Conservation (phyloP, 768 basidiomycete genomes). For the Boletus coccyginus region DNA sequence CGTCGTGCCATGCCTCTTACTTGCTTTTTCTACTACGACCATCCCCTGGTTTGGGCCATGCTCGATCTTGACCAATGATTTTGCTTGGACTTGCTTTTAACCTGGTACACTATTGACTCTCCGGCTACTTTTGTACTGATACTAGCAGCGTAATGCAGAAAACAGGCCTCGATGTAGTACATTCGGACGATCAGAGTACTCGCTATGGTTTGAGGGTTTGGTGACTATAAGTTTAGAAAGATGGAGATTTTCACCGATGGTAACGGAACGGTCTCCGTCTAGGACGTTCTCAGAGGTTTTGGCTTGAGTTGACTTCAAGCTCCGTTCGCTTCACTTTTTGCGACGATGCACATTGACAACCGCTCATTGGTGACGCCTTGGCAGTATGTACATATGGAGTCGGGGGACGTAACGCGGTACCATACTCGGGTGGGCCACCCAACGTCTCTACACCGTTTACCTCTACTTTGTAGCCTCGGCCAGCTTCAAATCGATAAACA, state of each 20-base stretch:
- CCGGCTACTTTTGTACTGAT: constrained; percentile 6
- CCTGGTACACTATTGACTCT: constrained; percentile 12
- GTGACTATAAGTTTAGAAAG: neutral
- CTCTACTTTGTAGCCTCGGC: neutral
- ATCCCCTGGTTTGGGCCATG: neutral
- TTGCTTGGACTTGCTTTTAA: constrained; percentile 11
- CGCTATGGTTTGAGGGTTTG: neutral
- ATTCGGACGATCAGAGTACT: constrained; percentile 4
- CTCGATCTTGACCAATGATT: neutral
- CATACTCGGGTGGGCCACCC: constrained; percentile 11
- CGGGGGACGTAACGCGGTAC: neutral
- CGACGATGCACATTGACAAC: neutral
- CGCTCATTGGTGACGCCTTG: neutral
- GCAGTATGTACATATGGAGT: neutral
- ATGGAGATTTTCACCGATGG: neutral
- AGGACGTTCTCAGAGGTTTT: neutral
- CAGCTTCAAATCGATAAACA: constrained; percentile 2
- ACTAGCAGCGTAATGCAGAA: constrained; percentile 28
- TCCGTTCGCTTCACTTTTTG: neutral
- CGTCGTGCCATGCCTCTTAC: constrained; percentile 15
- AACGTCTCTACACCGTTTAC: neutral
- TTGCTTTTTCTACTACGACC: constrained; percentile 4
- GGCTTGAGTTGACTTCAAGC: too few species aligned
- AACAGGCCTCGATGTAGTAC: constrained; percentile 79
- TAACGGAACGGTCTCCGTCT: too few species aligned